Evolutionary conservation across 1,139 yeast species (phyloP), one percentile per base, ranked within the genome.

Genomic region (Saccharomyces hybrid): DNA sequence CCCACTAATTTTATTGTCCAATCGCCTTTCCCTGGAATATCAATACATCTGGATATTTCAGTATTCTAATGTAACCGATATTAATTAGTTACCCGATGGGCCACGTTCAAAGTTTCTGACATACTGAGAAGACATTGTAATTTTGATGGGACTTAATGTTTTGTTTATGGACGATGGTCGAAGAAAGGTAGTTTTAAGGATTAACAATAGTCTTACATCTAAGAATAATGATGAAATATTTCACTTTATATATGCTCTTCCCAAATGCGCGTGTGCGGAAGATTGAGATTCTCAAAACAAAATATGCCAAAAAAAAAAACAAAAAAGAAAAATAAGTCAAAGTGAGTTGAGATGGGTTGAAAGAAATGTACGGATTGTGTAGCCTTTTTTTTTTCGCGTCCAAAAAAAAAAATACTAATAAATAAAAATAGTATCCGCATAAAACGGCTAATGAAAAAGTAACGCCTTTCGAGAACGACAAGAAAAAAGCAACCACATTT

Each of bases 401-500:
- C 31, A 9, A 16, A 19, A 11, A 19, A 19, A 19, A 19, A 19
- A 3, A 19, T 19, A 19, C 4, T 19, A 19, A 19, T 19, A 3
- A 3, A 19, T 19, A 19, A 19, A 19, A 19, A 19, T 19, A 19
- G 23, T 3, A 3, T 19, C 23, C 23, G 23, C 23, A 19, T 16
- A 2, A 5, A 16, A 11, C 44, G 44, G 44, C 44, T 38, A n/a
- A 34, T 38, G 8, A 4, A 38, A 38, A 38, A 5, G 44, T 38
- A 3, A 38, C 9, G 44, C 25, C 23, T 5, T 38, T 38, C 25
- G 8, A 38, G 44, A 38, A 16, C 9, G 8, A 38, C 8, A 16
- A 38, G 44, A 34, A 34, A 34, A 34, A 38, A 19, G 44, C 44
- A 38, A 38, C 56, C 14, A 53, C 55, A 3, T 11, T 26, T 58